These are phyloP conservation scores for Agroathelia rolfsii DNA, from an alignment of 1,284 basidiomycete species.

Conservation along the genomic window DNA sequence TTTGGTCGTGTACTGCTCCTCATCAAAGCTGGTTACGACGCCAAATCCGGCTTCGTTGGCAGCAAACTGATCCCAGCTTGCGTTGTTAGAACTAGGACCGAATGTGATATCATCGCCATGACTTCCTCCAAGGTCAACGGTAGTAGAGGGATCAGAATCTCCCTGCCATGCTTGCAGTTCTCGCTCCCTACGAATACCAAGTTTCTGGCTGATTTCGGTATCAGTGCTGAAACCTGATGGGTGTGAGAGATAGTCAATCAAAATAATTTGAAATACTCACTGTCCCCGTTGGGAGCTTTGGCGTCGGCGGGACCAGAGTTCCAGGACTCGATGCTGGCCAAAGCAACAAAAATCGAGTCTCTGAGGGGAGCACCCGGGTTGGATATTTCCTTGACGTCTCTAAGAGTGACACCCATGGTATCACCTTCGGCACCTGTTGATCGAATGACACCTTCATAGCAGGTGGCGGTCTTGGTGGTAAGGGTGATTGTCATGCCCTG, in stretches of 20 bases:
- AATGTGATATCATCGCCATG: slow-evolving; percentile 61
- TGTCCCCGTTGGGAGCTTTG: slow-evolving; percentile 54
- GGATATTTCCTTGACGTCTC: slow-evolving; percentile 62
- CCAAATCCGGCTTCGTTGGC: slow-evolving; percentile 92
- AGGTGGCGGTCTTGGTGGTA: slow-evolving; percentile 53
- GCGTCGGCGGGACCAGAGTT: slow-evolving; percentile 65
- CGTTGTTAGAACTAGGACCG: slow-evolving; percentile 37
- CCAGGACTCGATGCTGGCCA: slow-evolving; percentile 63
- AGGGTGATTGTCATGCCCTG: slow-evolving; percentile 70
- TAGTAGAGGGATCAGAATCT: slow-evolving; percentile 19
- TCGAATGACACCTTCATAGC: slow-evolving; percentile 60
- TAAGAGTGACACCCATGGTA: slow-evolving; percentile 59
- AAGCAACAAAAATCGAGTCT: slow-evolving; percentile 57
- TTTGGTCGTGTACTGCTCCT: slow-evolving; percentile 93
- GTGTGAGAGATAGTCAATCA: too few relatives aligned
- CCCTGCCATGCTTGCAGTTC: slow-evolving; percentile 79
- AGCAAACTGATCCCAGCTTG: slow-evolving; percentile 92
- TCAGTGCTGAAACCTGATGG: slow-evolving; percentile 78
- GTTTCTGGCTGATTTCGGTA: slow-evolving; percentile 68
- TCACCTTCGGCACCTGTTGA: slow-evolving; percentile 59
- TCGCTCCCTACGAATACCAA: slow-evolving; percentile 51
- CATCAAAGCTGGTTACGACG: slow-evolving; percentile 85
- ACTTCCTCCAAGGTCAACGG: slow-evolving; percentile 18
- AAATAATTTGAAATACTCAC: slow-evolving; percentile 28
- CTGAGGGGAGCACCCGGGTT: slow-evolving; percentile 55